These are phyloP conservation scores for Tuber umbilicatum DNA, from an alignment of 495 filamentous ascomycete genomes.

Conservation along the genomic window DNA sequence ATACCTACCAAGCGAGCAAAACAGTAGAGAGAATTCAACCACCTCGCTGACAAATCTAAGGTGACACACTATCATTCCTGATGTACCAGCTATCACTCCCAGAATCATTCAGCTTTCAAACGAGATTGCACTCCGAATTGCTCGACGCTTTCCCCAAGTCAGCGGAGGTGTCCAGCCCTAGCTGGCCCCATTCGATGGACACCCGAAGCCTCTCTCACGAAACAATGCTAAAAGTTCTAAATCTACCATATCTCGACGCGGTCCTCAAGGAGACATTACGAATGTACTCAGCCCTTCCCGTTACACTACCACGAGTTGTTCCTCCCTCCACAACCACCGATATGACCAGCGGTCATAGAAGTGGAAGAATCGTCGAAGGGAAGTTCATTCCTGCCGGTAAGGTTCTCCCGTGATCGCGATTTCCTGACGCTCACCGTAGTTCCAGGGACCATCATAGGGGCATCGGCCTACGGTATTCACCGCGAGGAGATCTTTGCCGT, in stretches of 20 bases:
- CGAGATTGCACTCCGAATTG: slow-evolving; percentile 9
- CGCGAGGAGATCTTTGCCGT: slow-evolving; percentile 42
- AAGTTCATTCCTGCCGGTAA: background rate
- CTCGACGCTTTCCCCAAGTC: background rate
- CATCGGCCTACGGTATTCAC: slow-evolving; percentile 48
- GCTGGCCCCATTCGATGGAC: background rate
- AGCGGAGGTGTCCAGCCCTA: background rate
- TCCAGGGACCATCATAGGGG: slow-evolving; percentile 42
- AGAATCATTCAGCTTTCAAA: background rate
- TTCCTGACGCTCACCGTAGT: background rate
- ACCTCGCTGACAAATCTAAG: slow-evolving; percentile 5
- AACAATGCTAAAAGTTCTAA: background rate
- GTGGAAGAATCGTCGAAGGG: slow-evolving; percentile 29
- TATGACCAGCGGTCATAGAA: background rate
- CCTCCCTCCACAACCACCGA: slow-evolving; percentile 17
- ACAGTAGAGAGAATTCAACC: background rate
- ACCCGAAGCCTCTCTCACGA: background rate
- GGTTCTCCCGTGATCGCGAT: background rate
- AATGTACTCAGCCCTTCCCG: slow-evolving; percentile 16
- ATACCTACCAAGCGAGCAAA: background rate
- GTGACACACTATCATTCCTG: slow-evolving; percentile 16
- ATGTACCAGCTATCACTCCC: slow-evolving; percentile 14
- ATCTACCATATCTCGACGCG: slow-evolving; percentile 14
- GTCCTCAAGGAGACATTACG: slow-evolving; percentile 16
- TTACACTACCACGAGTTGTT: slow-evolving; percentile 43